Evolutionary conservation across 768 basidiomycete genomes (phyloP).

Genomic region (Russula griseocarnosa): DNA sequence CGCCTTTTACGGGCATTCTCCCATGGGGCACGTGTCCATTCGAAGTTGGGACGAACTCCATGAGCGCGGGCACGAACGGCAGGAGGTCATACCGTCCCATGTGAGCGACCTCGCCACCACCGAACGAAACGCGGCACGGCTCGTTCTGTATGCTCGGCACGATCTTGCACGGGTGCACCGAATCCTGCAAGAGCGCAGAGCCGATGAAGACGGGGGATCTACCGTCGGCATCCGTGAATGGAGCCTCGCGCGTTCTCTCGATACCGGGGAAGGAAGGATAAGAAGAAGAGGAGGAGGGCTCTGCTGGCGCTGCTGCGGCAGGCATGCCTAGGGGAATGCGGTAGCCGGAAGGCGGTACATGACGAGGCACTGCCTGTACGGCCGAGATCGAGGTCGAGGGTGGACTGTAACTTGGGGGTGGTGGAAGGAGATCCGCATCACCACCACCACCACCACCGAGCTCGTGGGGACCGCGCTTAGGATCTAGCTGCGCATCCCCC

Average conservation of each 20-base stretch:
- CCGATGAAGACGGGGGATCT: constrained; percentile 63
- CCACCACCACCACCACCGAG: too few relatives aligned
- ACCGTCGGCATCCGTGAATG: constrained; percentile 55
- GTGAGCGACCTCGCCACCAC: constrained; percentile 57
- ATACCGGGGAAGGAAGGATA: constrained; percentile 41
- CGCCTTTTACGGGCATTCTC: constrained; percentile 62
- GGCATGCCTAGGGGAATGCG: constrained; percentile 51
- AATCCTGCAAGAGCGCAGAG: constrained; percentile 59
- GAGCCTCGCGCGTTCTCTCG: constrained; percentile 45
- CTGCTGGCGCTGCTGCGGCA: too few relatives aligned
- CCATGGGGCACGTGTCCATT: constrained; percentile 57
- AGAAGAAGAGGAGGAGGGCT: constrained; percentile 15
- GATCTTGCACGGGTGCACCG: constrained; percentile 84
- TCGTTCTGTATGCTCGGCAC: constrained; percentile 42
- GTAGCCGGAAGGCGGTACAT: constrained; percentile 59
- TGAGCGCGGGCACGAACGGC: constrained; percentile 58
- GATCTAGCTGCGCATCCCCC: not conserved
- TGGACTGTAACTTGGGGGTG: constrained; percentile 21
- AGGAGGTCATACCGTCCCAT: constrained; percentile 69
- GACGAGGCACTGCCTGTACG: not conserved
- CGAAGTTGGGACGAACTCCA: constrained; percentile 70
- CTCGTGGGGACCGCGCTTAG: constrained; percentile 5
- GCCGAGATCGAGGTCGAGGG: constrained; percentile 7
- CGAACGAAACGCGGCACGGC: constrained; percentile 56
- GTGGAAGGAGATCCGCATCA: too few relatives aligned